These are phyloP conservation scores for Sutorius eximius DNA, from an alignment of 1,284 basidiomycete genomes.

Conservation along the genomic window DNA sequence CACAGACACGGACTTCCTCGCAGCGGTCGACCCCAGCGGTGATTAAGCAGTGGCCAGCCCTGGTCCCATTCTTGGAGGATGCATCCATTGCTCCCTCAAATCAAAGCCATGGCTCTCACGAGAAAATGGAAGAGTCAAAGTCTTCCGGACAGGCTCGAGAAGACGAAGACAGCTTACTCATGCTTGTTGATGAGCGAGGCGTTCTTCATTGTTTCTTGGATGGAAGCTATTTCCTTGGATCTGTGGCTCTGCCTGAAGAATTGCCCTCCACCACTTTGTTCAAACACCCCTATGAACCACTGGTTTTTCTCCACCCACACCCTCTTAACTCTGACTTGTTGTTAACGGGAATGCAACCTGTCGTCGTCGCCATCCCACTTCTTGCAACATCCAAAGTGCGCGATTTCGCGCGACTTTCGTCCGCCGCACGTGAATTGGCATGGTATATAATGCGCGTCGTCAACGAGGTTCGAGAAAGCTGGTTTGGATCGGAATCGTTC, in stretches of 20 bases:
- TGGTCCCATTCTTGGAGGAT: constrained; percentile 52
- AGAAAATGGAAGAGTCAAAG: constrained; percentile 20
- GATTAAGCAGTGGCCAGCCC: constrained; percentile 67
- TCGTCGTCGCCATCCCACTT: constrained; percentile 55
- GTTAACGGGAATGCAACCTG: constrained; percentile 46
- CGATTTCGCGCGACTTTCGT: constrained; percentile 68
- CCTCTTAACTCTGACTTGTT: constrained; percentile 24
- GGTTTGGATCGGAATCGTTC: constrained; percentile 67
- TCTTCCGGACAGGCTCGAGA: constrained; percentile 21
- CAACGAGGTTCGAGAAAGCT: constrained; percentile 66
- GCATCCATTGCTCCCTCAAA: constrained; percentile 57
- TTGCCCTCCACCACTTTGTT: constrained; percentile 43
- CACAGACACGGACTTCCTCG: constrained; percentile 47
- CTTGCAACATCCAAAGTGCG: constrained; percentile 55
- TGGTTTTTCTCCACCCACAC: constrained; percentile 50
- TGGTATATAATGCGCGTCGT: constrained; percentile 70
- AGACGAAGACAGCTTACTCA: constrained; percentile 64
- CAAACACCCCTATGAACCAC: constrained; percentile 47
- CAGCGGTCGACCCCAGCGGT: constrained; percentile 51
- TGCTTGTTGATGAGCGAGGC: constrained; percentile 57
- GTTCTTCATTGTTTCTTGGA: constrained; percentile 68
- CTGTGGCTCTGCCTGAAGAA: constrained; percentile 42
- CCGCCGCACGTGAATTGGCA: constrained; percentile 65
- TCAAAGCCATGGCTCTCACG: constrained; percentile 33
- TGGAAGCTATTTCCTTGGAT: constrained; percentile 77